These are phyloP conservation scores for Moesziomyces sp. DNA, from an alignment of 1,284 basidiomycete genomes.

Conservation along the genomic window DNA sequence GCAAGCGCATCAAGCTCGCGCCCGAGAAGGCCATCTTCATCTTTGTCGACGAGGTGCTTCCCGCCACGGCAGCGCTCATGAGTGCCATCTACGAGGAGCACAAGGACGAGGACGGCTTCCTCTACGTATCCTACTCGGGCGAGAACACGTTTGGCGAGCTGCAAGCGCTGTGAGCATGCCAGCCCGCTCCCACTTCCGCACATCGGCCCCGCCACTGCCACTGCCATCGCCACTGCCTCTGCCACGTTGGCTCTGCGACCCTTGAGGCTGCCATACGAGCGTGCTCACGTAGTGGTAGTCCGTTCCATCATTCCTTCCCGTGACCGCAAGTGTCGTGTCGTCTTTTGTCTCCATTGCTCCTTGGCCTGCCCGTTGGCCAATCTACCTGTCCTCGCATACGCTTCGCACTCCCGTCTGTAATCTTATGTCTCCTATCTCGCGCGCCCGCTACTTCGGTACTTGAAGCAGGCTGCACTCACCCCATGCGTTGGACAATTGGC, in stretches of 20 bases:
- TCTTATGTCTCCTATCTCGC: constrained; percentile 10
- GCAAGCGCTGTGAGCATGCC: too few species aligned
- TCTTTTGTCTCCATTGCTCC: not conserved
- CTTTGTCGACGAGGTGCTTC: constrained; percentile 86
- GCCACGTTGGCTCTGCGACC: too few species aligned
- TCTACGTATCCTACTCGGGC: constrained; percentile 65
- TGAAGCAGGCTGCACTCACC: too few species aligned
- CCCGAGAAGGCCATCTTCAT: constrained; percentile 86
- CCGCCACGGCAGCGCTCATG: constrained; percentile 98
- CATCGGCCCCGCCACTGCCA: too few species aligned
- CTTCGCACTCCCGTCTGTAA: constrained; percentile 25
- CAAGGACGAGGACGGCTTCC: constrained; percentile 69
- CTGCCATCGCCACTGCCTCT: too few species aligned
- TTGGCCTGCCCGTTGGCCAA: too few species aligned
- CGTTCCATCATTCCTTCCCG: not conserved
- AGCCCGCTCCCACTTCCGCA: too few species aligned
- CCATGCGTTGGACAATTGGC: too few species aligned
- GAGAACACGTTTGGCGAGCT: constrained; percentile 60
- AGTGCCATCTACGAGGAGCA: constrained; percentile 99
- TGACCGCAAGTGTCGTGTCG: not conserved
- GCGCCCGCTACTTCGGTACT: too few species aligned
- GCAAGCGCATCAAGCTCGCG: constrained; percentile 99
- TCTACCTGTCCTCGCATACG: constrained; percentile 12
- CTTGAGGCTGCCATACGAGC: not conserved
- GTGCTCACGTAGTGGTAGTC: not conserved